These are phyloP conservation scores for Theileria annulata DNA, from an alignment of 169 alveolate genomes.

Conservation along the genomic window DNA sequence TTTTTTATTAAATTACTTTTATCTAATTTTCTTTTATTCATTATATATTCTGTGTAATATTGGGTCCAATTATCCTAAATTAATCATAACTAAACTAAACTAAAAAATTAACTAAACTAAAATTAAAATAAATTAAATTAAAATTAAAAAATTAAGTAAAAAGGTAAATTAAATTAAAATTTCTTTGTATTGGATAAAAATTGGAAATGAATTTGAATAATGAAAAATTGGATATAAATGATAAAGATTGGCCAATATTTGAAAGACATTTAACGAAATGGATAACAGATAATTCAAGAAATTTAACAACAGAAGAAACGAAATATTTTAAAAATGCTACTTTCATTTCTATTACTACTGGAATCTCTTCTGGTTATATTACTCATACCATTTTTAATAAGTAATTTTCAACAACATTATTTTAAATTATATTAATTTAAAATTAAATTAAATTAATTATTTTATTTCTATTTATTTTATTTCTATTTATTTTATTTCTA, in stretches of 20 bases:
- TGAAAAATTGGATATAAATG: not conserved
- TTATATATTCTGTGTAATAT: too few relatives aligned
- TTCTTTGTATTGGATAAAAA: not conserved
- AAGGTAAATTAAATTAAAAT: not conserved
- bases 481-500: not conserved
- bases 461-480: too few relatives aligned
- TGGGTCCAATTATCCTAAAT: too few relatives aligned
- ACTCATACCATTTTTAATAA: not conserved
- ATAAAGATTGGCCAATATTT: slow-evolving; percentile 48
- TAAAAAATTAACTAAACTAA: too few relatives aligned
- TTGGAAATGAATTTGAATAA: not conserved
- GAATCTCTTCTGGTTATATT: slow-evolving; percentile 20
- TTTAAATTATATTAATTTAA: too few relatives aligned
- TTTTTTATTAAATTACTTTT: too few relatives aligned
- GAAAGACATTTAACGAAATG: slow-evolving; percentile 47
- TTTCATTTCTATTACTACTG: slow-evolving; percentile 14
- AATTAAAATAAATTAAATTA: not conserved
- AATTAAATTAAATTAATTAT: too few relatives aligned
- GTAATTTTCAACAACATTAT: not conserved
- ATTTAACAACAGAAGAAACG: slow-evolving; percentile 36
- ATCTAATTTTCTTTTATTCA: too few relatives aligned
- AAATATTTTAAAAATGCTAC: slow-evolving; percentile 35
- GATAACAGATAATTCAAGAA: slow-evolving; percentile 45
- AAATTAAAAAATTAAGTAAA: not conserved
- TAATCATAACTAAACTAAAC: too few relatives aligned